Base-by-base conservation (phyloP, 257 asterid species). In the Leptodermis oblonga region DNA sequence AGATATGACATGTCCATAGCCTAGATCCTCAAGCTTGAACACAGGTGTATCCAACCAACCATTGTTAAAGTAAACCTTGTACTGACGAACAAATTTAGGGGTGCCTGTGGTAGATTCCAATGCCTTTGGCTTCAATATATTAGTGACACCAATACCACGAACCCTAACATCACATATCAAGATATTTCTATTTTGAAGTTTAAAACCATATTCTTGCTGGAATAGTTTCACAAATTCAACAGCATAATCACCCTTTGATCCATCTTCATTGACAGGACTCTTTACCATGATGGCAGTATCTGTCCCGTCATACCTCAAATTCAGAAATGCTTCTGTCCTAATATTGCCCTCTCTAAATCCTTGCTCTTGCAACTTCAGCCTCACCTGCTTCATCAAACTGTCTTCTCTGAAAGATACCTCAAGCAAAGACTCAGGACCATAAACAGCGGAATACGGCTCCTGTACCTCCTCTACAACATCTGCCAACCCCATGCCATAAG, bases 401-500 rank as follows among this genome's bases (percentile, higher is more conserved):
- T 78, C 78, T 83, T 85, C 96, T 79, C 99, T 80, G 56, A 73
- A 71, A 68, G 86, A 85, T 39, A 77, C 96, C 78, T 88, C 96
- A 69, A 71, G 68, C 68, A 85, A 69, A 52, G 97, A 86, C n/a
- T 85, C 89, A 22, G 87, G 90, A 67, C 82, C 83, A 76, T 90
- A 93, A 71, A 88, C 85, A 43, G 99, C 85, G 74, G 96, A 81
- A 79, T 79, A 93, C 0, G 99, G 99, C 80, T 85, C 97, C 75
- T 88, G 97, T 41, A 85, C 92, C 42, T 93, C 99, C 83, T 93
- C 97, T 37, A 93, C 88, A 37, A 93, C 99, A 79, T 93, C 97
- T 7, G 99, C 96, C 86, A 90, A 81, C 70, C 99, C 99, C 96
- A 93, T 90, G n/a, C 99, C 97, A 55, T 88, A 93, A 0, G 97